Base-by-base conservation (phyloP, 305 asterid species). In the Fraxinus platypoda region DNA sequence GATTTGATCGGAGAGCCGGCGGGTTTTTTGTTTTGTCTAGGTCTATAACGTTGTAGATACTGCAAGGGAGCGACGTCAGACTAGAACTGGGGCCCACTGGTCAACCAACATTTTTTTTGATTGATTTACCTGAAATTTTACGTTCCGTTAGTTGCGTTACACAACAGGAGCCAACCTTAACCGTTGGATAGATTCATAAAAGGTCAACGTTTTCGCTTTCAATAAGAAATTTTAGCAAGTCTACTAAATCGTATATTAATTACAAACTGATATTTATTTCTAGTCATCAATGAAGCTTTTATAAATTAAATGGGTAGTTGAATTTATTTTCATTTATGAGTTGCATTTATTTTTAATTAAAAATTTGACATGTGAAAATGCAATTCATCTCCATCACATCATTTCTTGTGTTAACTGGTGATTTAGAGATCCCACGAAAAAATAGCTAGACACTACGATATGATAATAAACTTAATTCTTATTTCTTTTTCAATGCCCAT, bases 1-100 rank as follows among this genome's bases (percentile, higher is more conserved):
- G 74, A 73, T 83, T 38, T 76, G 83, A 84, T 84, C 85, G 83
- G 81, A 77, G 25, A 75, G 85, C 90, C 90, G 82, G 90, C 83
- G 83, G 78, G 80, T 28, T 71, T 77, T 78, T 78, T 41, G 23
- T 70, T 74, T 71, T 80, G 83, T 78, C 84, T 66, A 72, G 70
- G 33, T 33, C 64, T 68, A 25, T 23, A 72, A 66, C 72, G n/a
- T 26, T 38, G 66, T 41, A 31, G 78, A 75, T 8, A 79, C 64
- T 78, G 81, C 78, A 57, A 34, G 68, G 80, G 64, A 25, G 81
- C 81, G 81, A 86, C 85, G 85, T 83, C 85, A 38, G 81, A 82
- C 11, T 57, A 21, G 23, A 2, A 37, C 3, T 23, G 82, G 76
- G 82, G 46, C 84, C 57, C 68, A 25, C 72, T 6, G 26, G 37